Conservation (phyloP, 169 alveolate species). For the Plasmodium vivax region DNA sequence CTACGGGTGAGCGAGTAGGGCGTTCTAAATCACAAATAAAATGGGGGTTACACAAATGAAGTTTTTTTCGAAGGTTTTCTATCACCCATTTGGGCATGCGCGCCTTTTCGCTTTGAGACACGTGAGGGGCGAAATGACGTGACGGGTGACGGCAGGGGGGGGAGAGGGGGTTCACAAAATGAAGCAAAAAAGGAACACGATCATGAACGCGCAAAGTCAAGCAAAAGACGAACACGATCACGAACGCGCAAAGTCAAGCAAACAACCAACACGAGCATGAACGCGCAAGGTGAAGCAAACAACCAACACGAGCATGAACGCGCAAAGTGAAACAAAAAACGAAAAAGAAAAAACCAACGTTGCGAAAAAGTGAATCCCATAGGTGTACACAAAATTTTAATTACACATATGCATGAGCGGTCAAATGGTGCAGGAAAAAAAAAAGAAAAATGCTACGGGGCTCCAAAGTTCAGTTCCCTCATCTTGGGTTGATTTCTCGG, state of each 20-base stretch:
- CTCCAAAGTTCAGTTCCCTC: constrained; percentile 82
- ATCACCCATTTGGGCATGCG: neutral
- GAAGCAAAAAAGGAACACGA: neutral
- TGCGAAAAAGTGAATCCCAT: neutral
- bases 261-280: neutral
- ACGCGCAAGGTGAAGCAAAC: neutral
- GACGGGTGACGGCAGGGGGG: neutral
- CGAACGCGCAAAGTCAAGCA: too few species aligned
- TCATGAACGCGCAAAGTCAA: neutral
- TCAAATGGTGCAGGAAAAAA: neutral
- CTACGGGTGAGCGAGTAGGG: neutral
- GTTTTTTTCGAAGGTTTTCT: neutral
- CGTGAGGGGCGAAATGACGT: neutral
- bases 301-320: neutral
- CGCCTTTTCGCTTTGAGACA: neutral
- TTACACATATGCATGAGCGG: neutral
- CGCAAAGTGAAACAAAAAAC: neutral
- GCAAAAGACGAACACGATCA: too few species aligned
- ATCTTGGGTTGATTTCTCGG: constrained; percentile 85
- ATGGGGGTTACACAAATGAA: neutral
- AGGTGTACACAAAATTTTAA: neutral
- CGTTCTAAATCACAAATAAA: neutral
- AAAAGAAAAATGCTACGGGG: constrained; percentile 61
- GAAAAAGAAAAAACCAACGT: neutral
- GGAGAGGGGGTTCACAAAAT: neutral